These are phyloP conservation scores for Hanseniaspora vineae DNA, from an alignment of 805 yeast species.

Conservation along the genomic window DNA sequence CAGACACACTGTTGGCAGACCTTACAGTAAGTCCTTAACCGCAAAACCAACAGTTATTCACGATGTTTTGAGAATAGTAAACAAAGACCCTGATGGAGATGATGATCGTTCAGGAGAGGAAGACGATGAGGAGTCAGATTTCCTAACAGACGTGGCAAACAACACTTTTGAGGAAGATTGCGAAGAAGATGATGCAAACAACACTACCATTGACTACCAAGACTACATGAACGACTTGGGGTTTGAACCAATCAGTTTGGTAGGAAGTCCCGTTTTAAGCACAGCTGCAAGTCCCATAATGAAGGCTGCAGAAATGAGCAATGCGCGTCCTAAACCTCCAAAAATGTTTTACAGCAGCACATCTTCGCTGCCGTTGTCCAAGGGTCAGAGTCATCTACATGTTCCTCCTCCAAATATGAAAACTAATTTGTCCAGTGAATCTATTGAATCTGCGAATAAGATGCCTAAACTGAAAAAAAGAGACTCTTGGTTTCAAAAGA, in stretches of 20 bases:
- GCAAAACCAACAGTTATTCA: constrained; percentile 3
- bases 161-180: background rate
- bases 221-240: background rate
- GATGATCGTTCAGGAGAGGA: constrained; percentile 5
- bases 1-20: constrained; percentile 1
- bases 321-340: too few relatives aligned
- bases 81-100: constrained; percentile 8
- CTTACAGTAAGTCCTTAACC: constrained; percentile 6
- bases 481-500: constrained; percentile 33
- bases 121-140: constrained; percentile 4
- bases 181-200: background rate
- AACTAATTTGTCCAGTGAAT: background rate
- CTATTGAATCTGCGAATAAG: constrained; percentile 1
- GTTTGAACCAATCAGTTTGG: background rate
- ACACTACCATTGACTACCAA: constrained; percentile 2
- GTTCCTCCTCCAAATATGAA: too few relatives aligned
- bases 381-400: too few relatives aligned
- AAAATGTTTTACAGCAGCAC: too few relatives aligned
- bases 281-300: background rate
- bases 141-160: background rate
- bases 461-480: constrained; percentile 20
- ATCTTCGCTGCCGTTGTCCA: too few relatives aligned
- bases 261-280: background rate
- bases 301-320: background rate
- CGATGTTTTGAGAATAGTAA: constrained; percentile 4